Conservation (phyloP, 2,329 filamentous ascomycete genomes). For the Pleurostoma richardsiae region DNA sequence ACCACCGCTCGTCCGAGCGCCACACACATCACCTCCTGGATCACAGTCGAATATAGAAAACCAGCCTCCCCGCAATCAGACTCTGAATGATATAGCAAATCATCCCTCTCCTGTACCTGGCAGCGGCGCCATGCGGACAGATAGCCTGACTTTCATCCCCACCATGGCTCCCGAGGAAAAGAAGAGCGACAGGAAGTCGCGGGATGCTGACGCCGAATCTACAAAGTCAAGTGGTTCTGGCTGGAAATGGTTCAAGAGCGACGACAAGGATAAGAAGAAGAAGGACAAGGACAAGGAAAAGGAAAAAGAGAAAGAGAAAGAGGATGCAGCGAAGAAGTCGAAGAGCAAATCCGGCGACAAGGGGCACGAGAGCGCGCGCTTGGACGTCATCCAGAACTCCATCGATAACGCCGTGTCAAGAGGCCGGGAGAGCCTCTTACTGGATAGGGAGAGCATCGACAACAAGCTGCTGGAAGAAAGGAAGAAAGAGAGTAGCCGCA, state of each 20-base stretch:
- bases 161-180: slow-evolving; percentile 66
- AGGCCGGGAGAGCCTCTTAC: slow-evolving; percentile 75
- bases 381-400: slow-evolving; percentile 83
- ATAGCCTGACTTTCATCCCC: slow-evolving; percentile 75
- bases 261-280: slow-evolving; percentile 70
- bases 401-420: slow-evolving; percentile 64
- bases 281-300: slow-evolving; percentile 57
- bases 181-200: slow-evolving; percentile 68
- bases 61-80: slow-evolving; percentile 35
- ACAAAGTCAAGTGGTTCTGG: slow-evolving; percentile 69
- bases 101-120: slow-evolving; percentile 66
- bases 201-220: slow-evolving; percentile 60
- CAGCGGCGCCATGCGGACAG: slow-evolving; percentile 62
- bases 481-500: slow-evolving; percentile 73
- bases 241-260: slow-evolving; percentile 80
- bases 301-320: slow-evolving; percentile 51
- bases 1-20: slow-evolving; percentile 11
- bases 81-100: slow-evolving; percentile 60
- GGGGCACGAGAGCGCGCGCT: slow-evolving; percentile 70
- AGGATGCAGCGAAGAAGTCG: slow-evolving; percentile 57
- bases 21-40: slow-evolving; percentile 8
- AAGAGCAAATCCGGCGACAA: slow-evolving; percentile 59
- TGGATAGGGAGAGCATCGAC: slow-evolving; percentile 73
- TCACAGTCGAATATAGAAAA: slow-evolving; percentile 13
- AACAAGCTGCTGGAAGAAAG: slow-evolving; percentile 73